Evolutionary conservation across 163 green algal genomes (phyloP).

Genomic region (Botryococcus braunii): DNA sequence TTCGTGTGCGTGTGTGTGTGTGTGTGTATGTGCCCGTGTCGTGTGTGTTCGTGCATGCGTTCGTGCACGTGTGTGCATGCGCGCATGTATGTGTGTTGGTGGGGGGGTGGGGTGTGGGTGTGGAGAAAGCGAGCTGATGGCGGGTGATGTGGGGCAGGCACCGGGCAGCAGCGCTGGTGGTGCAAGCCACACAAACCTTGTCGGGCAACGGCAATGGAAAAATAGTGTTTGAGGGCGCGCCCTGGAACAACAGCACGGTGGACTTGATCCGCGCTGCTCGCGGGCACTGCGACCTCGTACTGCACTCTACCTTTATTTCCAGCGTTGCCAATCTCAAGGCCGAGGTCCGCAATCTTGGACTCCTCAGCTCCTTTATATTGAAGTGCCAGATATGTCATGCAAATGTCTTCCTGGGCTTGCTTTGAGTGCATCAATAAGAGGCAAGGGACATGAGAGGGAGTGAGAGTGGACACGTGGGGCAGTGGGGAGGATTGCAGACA

Average conservation of each 20-base stretch:
- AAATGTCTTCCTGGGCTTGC: too few species aligned
- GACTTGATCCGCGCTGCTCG: conserved; percentile 48
- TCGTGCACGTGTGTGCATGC: too few species aligned
- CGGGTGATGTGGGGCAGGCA: conserved; percentile 20
- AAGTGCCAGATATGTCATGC: too few species aligned
- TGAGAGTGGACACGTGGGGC: too few species aligned
- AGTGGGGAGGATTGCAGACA: too few species aligned
- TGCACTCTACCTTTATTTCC: conserved; percentile 48
- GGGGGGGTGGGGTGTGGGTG: not conserved
- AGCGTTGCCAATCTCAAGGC: conserved; percentile 21
- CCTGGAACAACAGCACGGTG: conserved; percentile 66
- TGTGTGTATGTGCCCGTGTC: too few species aligned
- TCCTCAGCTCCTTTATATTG: not conserved
- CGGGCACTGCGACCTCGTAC: conserved; percentile 53
- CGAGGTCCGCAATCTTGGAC: conserved; percentile 12
- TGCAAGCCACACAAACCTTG: conserved; percentile 18
- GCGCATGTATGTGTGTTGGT: too few species aligned
- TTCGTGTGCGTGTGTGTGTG: too few species aligned
- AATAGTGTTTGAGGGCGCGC: conserved; percentile 54
- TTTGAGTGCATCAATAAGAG: too few species aligned
- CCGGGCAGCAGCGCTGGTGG: conserved; percentile 34
- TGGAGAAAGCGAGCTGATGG: too few species aligned
- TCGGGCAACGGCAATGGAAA: conserved; percentile 18
- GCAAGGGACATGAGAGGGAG: too few species aligned
- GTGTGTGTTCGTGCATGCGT: too few species aligned